Evolutionary conservation across 2,329 filamentous ascomycete species (phyloP), one percentile per base, ranked within the genome.

Genomic region (Emmonsiellopsis sp.): DNA sequence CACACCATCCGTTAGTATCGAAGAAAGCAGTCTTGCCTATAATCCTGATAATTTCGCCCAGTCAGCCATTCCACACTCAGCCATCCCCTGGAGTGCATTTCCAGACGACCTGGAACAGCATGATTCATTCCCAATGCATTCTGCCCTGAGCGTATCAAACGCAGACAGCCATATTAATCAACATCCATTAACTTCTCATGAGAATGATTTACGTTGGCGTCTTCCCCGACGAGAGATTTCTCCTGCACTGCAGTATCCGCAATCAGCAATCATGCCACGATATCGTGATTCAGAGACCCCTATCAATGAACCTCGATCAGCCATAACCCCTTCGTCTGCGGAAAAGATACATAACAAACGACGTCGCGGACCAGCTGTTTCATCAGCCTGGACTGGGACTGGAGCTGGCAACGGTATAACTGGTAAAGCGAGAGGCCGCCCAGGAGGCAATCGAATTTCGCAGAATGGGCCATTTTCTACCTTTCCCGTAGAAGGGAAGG

Each of bases 311-410:
- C 86, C 87, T 8, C 83, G 78, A 48, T 90, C 88, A 0, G 87
- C 87, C 3, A 75, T 87, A n/a, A 87, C 85, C 3, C 83, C 85
- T 1, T 82, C 79, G 4, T 63, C 66, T 3, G 59, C 63, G 3
- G 68, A 71, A 8, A 51, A 84, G 77, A 57, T 69, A 13, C 65
- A 66, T 10, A 57, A 63, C 13, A 65, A 64, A 52, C 77, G 85
- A 53, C 81, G 88, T 3, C 87, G 94, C 65, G 90, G 90, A 0
- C 87, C 89, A 0, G 89, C 88, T 6, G 88, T 95, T 0, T 95
- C 90, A 0, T 95, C 90, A 8, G 91, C 91, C 0, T 96, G 91
- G 91, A 83, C 86, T 53, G 82, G 91, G 91, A 83, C 86, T 53
- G 82, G 82, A 57, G 81, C 79, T 55, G 80, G 80, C 13, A 75